phyloP scores from a whole-genome alignment of 495 filamentous ascomycete species.

The Trichoderma erinaceum region DNA sequence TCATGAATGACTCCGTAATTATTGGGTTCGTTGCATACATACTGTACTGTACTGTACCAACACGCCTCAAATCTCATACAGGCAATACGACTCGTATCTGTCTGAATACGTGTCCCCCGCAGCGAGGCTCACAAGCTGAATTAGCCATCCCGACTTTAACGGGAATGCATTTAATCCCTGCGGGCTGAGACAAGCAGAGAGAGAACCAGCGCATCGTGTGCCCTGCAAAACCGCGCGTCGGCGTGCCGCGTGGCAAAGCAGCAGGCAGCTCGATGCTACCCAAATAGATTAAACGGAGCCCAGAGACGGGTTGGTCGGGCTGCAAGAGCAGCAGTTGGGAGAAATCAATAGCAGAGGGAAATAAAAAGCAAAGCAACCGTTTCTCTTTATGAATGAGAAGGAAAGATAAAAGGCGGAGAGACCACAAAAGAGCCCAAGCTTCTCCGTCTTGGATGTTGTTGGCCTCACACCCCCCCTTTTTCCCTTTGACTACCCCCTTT shows the following conservation, averaged over 20 bases:
- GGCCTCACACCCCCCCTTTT: not conserved
- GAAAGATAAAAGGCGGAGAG: no score
- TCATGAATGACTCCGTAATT: no score
- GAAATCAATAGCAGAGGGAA: not conserved
- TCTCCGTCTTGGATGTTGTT: not conserved
- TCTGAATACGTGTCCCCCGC: constrained; percentile 11
- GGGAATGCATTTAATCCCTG: no score
- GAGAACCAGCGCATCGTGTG: not conserved
- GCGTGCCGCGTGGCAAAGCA: not conserved
- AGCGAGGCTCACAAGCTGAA: constrained; percentile 9
- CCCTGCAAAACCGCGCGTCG: not conserved
- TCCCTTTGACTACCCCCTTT: not conserved
- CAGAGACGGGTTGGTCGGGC: not conserved
- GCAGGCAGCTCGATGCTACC: not conserved
- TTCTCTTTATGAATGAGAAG: not conserved
- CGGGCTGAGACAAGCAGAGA: not conserved
- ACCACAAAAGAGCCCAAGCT: not conserved
- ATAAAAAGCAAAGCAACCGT: not conserved
- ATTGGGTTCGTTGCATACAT: not conserved
- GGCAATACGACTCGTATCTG: not conserved
- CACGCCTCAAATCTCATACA: no score
- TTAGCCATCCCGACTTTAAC: no score
- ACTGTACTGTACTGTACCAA: no score
- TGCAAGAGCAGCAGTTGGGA: not conserved
- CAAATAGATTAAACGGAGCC: no score